These are phyloP conservation scores for Thielaviopsis musarum DNA, from an alignment of 2,329 filamentous ascomycete genomes.

Conservation along the genomic window DNA sequence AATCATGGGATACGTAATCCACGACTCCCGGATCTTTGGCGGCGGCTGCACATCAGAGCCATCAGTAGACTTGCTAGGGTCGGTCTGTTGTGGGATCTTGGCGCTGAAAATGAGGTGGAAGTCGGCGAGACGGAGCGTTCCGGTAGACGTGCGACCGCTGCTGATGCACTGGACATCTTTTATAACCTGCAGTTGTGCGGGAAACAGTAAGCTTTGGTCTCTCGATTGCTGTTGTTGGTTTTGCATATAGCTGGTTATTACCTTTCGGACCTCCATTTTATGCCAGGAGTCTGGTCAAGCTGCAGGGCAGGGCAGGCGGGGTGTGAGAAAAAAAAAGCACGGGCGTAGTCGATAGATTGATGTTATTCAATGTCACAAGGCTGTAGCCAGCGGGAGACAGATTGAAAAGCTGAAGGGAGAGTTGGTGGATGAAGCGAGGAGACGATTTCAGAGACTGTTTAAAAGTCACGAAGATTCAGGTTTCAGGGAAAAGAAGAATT, in stretches of 20 bases:
- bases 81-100: slow-evolving; percentile 20
- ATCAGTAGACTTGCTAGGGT: slow-evolving; percentile 13
- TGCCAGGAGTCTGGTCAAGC: not conserved
- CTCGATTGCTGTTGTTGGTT: not conserved
- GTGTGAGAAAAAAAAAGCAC: not conserved
- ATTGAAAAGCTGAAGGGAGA: not conserved
- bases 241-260: not conserved
- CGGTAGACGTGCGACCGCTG: slow-evolving; percentile 37
- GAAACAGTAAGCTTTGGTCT: not conserved
- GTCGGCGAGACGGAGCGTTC: slow-evolving; percentile 43
- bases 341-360: not conserved
- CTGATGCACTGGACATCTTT: slow-evolving; percentile 46
- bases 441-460: not conserved
- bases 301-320: not conserved
- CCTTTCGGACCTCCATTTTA: not conserved
- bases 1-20: slow-evolving; percentile 92
- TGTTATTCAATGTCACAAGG: not conserved
- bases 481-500: not conserved
- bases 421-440: not conserved
- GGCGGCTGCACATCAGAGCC: slow-evolving; percentile 13
- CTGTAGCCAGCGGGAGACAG: not conserved
- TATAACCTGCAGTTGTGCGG: slow-evolving; percentile 22
- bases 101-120: slow-evolving; percentile 42
- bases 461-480: not conserved
- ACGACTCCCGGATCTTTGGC: slow-evolving; percentile 46